These are phyloP conservation scores for Ustilaginoidea virens DNA, from an alignment of 2,329 filamentous ascomycete genomes.

Conservation along the genomic window DNA sequence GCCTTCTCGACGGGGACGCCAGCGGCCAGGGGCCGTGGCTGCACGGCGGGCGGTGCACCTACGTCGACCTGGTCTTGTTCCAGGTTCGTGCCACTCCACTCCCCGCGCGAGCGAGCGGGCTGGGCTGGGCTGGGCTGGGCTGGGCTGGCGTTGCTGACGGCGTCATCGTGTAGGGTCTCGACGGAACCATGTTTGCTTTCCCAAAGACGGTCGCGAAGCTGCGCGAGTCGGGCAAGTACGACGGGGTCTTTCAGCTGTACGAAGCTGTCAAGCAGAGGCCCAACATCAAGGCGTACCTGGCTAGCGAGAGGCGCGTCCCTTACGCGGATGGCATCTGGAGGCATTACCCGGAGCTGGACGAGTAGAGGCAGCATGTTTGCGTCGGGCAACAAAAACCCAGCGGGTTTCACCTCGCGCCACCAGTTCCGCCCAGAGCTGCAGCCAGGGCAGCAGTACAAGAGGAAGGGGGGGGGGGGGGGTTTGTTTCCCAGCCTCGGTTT, in stretches of 20 bases:
- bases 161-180: conserved; percentile 24
- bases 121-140: neutral
- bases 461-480: no score
- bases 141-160: neutral
- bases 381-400: no score
- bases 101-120: neutral
- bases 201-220: conserved; percentile 46
- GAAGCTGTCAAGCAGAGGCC: conserved; percentile 45
- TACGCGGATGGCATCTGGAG: conserved; percentile 56
- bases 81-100: conserved; percentile 32
- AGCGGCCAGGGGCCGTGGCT: conserved; percentile 47
- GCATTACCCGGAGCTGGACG: conserved; percentile 58
- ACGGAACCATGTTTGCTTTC: conserved; percentile 51
- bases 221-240: conserved; percentile 39
- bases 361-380: no score
- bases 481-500: no score
- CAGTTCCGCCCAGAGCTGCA: no score
- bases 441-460: no score
- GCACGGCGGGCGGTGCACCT: conserved; percentile 48
- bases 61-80: conserved; percentile 60
- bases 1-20: conserved; percentile 40
- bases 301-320: conserved; percentile 43
- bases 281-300: conserved; percentile 53
- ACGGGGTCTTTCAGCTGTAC: conserved; percentile 47
- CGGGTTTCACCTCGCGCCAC: no score